Evolutionary conservation across 306 rosid genomes (phyloP).

Genomic region (Amphicarpaea edgeworthii): DNA sequence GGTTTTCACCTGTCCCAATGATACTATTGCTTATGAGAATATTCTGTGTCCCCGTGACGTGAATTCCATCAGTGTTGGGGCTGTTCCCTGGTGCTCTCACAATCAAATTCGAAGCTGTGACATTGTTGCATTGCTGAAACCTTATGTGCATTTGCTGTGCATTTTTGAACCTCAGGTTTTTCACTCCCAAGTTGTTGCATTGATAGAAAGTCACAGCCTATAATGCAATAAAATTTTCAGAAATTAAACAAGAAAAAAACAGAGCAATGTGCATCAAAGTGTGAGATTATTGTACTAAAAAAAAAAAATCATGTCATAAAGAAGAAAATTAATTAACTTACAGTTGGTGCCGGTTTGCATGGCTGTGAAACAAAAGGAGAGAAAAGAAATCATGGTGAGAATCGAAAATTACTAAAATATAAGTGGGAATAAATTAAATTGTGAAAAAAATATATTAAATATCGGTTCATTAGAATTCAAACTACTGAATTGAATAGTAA

Average conservation of each 20-base stretch:
- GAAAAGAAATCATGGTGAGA: constrained; percentile 7
- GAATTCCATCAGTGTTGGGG: constrained; percentile 96
- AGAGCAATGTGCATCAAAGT: not conserved
- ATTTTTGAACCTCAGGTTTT: constrained; percentile 53
- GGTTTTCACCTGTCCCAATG: constrained; percentile 69
- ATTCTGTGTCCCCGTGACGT: constrained; percentile 63
- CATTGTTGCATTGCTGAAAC: constrained; percentile 61
- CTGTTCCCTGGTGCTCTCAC: constrained; percentile 73
- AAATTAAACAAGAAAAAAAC: constrained; percentile 1
- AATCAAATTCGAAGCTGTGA: constrained; percentile 52
- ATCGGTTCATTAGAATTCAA: constrained; percentile 22
- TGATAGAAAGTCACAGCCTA: constrained; percentile 76
- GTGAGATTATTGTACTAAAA: not conserved
- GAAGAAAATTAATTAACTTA: constrained; percentile 49
- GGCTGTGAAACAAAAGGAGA: constrained; percentile 57
- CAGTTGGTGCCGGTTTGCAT: constrained; percentile 78
- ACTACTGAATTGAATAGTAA: not conserved
- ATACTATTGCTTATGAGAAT: constrained; percentile 53
- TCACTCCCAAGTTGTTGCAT: constrained; percentile 63
- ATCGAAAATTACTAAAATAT: not conserved
- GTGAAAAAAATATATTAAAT: not conserved
- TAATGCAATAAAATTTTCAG: not conserved
- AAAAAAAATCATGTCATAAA: not conserved
- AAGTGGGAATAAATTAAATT: not conserved
- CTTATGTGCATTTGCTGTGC: constrained; percentile 82